Conservation (phyloP, 768 basidiomycete species). For the Podaxis pistillaris region DNA sequence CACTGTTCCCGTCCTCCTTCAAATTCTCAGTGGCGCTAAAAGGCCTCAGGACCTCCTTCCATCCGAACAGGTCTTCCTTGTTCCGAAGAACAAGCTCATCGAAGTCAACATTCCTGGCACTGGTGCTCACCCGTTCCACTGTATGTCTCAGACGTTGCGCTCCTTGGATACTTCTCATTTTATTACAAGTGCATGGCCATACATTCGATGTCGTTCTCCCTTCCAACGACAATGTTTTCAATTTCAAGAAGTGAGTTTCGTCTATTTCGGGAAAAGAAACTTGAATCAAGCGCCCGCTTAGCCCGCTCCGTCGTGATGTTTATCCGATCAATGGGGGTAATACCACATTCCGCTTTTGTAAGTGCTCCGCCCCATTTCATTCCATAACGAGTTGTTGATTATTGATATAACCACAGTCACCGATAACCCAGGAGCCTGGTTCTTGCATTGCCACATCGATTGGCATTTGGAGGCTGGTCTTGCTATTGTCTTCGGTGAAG, state of each 20-base stretch:
- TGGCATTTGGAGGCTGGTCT: slow-evolving; percentile 40
- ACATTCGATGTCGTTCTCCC: slow-evolving; percentile 24
- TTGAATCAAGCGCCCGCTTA: not conserved
- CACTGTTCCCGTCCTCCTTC: slow-evolving; percentile 7
- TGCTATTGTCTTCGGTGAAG: slow-evolving; percentile 36
- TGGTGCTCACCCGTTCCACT: slow-evolving; percentile 5
- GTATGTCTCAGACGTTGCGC: not conserved
- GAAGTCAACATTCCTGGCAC: slow-evolving; percentile 10
- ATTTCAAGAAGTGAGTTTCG: slow-evolving; percentile 9
- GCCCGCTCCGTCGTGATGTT: slow-evolving; percentile 19
- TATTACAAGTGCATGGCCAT: slow-evolving; percentile 23
- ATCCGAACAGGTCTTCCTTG: not conserved
- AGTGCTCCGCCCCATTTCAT: not conserved
- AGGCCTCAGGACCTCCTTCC: slow-evolving; percentile 5
- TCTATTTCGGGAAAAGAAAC: not conserved
- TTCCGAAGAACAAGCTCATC: slow-evolving; percentile 1
- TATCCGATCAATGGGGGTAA: slow-evolving; percentile 15
- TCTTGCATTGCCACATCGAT: slow-evolving; percentile 24
- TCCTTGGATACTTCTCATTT: not conserved
- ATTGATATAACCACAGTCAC: not conserved
- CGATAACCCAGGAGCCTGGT: slow-evolving; percentile 24
- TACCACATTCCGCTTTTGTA: slow-evolving; percentile 17
- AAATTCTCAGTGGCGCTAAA: slow-evolving; percentile 9
- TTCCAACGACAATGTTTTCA: slow-evolving; percentile 3
- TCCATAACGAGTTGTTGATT: too few relatives aligned